Percentiles rank a stretch among this genome's conserved stretches.
Conservation (phyloP, 352 stramenopile genomes). For the Globisporangium mamillatum region DNA sequence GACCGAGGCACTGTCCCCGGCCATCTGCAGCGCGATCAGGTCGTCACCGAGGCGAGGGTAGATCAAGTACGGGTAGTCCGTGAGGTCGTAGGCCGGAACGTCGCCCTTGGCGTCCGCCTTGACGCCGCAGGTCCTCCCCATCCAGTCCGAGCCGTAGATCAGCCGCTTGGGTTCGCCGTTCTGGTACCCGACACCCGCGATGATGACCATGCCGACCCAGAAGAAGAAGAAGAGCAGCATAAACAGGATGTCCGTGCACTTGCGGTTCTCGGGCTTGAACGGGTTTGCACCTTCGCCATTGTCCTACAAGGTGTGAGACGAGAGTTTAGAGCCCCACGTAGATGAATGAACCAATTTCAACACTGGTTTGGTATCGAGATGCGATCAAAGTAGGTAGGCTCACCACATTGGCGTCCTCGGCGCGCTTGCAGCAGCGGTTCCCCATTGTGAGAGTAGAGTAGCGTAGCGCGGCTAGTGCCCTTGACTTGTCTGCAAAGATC, state of each 20-base stretch:
- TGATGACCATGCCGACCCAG: conserved; percentile 66
- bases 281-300: conserved; percentile 43
- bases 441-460: conserved; percentile 16
- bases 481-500: no score
- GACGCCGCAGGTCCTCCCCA: conserved; percentile 62
- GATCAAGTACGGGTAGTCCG: conserved; percentile 61
- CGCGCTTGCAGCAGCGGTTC: conserved; percentile 26
- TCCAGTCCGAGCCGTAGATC: conserved; percentile 75
- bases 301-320: neutral
- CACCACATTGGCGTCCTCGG: conserved; percentile 10
- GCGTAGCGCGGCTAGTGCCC: no score
- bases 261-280: conserved; percentile 70
- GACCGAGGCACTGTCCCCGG: conserved; percentile 11
- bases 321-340: neutral
- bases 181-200: conserved; percentile 57
- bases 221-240: conserved; percentile 57
- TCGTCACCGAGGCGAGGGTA: conserved; percentile 70
- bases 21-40: conserved; percentile 28
- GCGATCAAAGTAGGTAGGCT: neutral
- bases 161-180: conserved; percentile 71
- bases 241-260: conserved; percentile 73
- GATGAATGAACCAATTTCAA: neutral
- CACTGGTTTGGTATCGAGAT: neutral
- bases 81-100: conserved; percentile 63
- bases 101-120: conserved; percentile 37